Evolutionary conservation across 2,329 filamentous ascomycete species (phyloP), one percentile per base, ranked within the genome.

Genomic region (Drechslerella coelobrocha): DNA sequence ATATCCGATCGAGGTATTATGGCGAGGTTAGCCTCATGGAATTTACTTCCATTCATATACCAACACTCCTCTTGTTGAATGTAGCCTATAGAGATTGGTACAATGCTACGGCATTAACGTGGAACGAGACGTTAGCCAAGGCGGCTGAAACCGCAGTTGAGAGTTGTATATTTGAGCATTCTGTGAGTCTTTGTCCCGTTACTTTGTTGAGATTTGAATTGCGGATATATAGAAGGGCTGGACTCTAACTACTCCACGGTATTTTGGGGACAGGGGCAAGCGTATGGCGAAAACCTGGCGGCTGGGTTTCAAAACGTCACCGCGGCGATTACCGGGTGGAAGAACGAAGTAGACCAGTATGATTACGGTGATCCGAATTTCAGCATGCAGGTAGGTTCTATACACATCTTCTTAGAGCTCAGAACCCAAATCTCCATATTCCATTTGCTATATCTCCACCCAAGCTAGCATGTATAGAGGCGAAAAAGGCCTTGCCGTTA

Each of bases 201-300:
- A 14, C 14, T 8, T 9, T 9, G 7, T 9, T 23, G 7, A 17
- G 10, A 37, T 34, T 17, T 39, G 27, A 9, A 17, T 34, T 12
- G 24, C 31, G 2, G 21, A 5, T 54, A 6, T 2, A 4, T 39
- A 14, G 34, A 39, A 39, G 12, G 3, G 17, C 29, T 34, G 7
- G 34, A n/a, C n/a, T n/a, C n/a, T n/a, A n/a, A n/a, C n/a, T 39
- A 39, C 17, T 37, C 23, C 19, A n/a, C 29, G 7, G 19, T 31
- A 27, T 43, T 23, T 10, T 41, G 10, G 2, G 5, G 8, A 41
- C 24, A 71, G 66, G 66, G 66, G 2, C 66, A 71, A 55, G 27
- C 31, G 12, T 74, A 73, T 10, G 73, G 73, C 19, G 73, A 74
- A 23, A 74, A 74, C 19, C 54, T 74, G 17, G 73, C 60, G 2